These are phyloP conservation scores for Yamagishiella unicocca DNA, from an alignment of 139 green algal species.

Conservation along the genomic window DNA sequence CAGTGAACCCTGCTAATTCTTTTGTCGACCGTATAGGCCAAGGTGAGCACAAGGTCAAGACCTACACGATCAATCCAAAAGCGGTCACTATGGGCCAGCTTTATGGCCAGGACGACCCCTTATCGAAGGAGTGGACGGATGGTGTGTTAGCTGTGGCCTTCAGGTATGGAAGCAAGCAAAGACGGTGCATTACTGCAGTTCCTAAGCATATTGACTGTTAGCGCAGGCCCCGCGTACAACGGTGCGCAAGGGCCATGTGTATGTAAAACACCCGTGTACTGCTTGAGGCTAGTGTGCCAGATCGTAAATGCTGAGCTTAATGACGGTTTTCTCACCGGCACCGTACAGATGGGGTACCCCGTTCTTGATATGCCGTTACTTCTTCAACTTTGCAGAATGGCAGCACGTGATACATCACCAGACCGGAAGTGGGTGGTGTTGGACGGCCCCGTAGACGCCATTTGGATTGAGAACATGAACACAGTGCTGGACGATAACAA, in stretches of 20 bases:
- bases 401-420: conserved; percentile 56
- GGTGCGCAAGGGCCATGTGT: too few relatives aligned
- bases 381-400: conserved; percentile 8
- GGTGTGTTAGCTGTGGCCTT: conserved; percentile 80
- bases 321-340: too few relatives aligned
- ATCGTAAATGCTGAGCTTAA: too few relatives aligned
- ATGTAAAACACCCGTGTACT: too few relatives aligned
- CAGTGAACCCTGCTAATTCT: too few relatives aligned
- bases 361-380: too few relatives aligned
- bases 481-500: conserved; percentile 89
- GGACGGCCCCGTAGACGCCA: conserved; percentile 84
- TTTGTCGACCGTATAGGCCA: conserved; percentile 15
- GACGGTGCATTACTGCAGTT: too few relatives aligned
- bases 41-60: conserved; percentile 70
- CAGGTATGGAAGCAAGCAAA: conserved; percentile 48
- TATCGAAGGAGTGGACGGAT: conserved; percentile 82
- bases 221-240: too few relatives aligned
- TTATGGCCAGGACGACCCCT: conserved; percentile 67
- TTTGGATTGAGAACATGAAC: conserved; percentile 93
- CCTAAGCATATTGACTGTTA: too few relatives aligned
- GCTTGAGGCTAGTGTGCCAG: too few relatives aligned
- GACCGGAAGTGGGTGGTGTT: conserved; percentile 82
- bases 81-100: conserved; percentile 84
- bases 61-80: conserved; percentile 81
- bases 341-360: too few relatives aligned